Evolutionary conservation across 2,329 filamentous ascomycete genomes (phyloP).

Genomic region (Ascochyta viciae-villosae): DNA sequence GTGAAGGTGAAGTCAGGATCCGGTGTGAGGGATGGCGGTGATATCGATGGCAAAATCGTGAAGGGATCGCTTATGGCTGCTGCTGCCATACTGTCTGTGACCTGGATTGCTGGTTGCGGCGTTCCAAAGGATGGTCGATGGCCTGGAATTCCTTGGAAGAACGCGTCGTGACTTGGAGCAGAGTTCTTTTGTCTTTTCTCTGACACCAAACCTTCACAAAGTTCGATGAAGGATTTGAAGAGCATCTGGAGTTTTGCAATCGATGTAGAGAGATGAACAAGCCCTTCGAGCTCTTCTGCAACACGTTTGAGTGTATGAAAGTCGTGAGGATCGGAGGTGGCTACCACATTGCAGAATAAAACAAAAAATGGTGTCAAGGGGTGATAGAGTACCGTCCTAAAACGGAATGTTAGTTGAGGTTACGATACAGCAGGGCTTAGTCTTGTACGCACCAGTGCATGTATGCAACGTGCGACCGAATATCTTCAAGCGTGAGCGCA

Average conservation of each 20-base stretch:
- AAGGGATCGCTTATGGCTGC: no score
- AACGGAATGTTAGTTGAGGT: neutral
- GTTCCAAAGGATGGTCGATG: no score
- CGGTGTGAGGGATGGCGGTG: no score
- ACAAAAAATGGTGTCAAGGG: conserved; percentile 32
- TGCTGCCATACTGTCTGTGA: no score
- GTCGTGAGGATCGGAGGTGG: conserved; percentile 23
- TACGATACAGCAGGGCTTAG: no score
- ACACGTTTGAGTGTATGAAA: conserved; percentile 23
- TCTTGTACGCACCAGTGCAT: conserved; percentile 26
- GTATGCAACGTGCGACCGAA: conserved; percentile 22
- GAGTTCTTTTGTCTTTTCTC: no score
- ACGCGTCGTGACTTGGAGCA: no score
- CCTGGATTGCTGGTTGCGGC: no score
- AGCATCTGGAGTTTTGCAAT: neutral
- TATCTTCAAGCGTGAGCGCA: conserved; percentile 13
- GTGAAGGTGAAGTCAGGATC: neutral
- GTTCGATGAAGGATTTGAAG: no score
- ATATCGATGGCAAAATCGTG: no score
- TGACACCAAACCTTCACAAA: no score
- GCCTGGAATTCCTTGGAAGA: no score
- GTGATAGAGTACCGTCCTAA: conserved; percentile 31
- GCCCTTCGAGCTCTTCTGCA: conserved; percentile 21
- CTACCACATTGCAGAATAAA: conserved; percentile 30
- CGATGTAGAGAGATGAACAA: conserved; percentile 15